Base-by-base conservation (phyloP, 345 rosid genomes). In the Adansonia digitata region DNA sequence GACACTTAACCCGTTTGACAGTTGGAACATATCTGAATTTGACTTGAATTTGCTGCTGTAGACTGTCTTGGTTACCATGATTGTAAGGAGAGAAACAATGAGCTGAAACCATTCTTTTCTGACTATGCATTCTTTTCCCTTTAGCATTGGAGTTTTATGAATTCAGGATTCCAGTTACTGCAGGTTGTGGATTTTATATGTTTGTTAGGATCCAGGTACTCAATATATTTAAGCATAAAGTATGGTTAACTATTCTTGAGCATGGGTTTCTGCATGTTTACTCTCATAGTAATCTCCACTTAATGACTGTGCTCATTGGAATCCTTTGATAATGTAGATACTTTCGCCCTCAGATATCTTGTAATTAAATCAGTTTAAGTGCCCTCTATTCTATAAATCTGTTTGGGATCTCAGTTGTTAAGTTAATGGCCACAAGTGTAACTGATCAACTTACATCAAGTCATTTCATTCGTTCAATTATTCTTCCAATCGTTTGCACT, bases 41-140 rank as follows among this genome's bases (percentile, higher is more conserved):
- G 60, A 57, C 64, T 8, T 69, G 37, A 34, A 5, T 76, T 69
- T 62, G 71, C 48, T 55, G 62, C 37, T 24, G 15, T n/a, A 35
- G 26, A 14, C 51, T 3, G 26, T 12, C 63, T 57, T 27, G 37
- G 37, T 68, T 65, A 31, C 26, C 52, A 0, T 29, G 59, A 18
- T 51, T 34, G 18, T 18, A 8, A 11, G 24, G 42, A 34, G 10
- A 51, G 45, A 49, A 31, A 31, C 12, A 10, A 49, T 34, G 10
- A 17, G 4, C 39, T 35, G 17, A 14, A 13, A 27, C 37, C 63
- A 27, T 61, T 15, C 69, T 37, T 29, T n/a, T n/a, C 27, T n/a
- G n/a, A 18, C 48, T 2, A 37, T n/a, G 46, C 27, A n/a, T 70
- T n/a, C 24, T 17, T 26, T n/a, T 10, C 72, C 17, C 2, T 3